Conservation (phyloP, 1,284 basidiomycete genomes). For the Tylopilus sp. region DNA sequence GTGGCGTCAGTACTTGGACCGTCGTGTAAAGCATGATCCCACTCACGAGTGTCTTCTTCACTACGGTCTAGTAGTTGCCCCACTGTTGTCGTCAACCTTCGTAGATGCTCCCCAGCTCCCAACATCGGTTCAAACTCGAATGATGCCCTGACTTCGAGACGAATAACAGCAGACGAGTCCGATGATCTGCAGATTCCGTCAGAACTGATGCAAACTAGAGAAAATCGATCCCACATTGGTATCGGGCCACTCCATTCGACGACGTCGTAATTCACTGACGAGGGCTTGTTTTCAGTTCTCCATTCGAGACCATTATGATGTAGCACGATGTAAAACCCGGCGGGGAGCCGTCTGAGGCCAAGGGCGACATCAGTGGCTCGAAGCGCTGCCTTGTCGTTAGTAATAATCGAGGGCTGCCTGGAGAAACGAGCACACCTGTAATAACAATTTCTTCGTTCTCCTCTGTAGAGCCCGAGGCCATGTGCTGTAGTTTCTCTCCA, state of each 20-base stretch:
- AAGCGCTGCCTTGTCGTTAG: neutral
- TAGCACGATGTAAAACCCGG: neutral
- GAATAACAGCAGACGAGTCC: neutral
- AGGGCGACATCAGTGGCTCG: neutral
- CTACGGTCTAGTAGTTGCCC: neutral
- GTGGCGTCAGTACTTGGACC: neutral
- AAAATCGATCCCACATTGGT: neutral
- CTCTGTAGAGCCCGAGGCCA: too few species aligned
- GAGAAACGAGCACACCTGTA: neutral
- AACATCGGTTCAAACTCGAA: too few species aligned
- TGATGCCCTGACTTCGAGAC: neutral
- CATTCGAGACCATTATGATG: neutral
- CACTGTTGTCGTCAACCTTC: neutral
- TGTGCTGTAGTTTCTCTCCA: too few species aligned
- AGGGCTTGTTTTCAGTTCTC: too few species aligned
- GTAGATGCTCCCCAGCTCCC: neutral
- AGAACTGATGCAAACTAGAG: neutral
- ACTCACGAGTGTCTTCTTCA: neutral
- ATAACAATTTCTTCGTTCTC: too few species aligned
- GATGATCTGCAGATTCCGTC: neutral
- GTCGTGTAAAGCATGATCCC: neutral
- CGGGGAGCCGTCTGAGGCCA: neutral
- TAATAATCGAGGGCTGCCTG: neutral
- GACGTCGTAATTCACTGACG: neutral
- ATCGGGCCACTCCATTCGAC: neutral